A percentile compares a stretch with the other conserved stretches of the same genome.
Evolutionary conservation across 306 rosid species (phyloP).

Genomic region (Gillenia trifoliata): DNA sequence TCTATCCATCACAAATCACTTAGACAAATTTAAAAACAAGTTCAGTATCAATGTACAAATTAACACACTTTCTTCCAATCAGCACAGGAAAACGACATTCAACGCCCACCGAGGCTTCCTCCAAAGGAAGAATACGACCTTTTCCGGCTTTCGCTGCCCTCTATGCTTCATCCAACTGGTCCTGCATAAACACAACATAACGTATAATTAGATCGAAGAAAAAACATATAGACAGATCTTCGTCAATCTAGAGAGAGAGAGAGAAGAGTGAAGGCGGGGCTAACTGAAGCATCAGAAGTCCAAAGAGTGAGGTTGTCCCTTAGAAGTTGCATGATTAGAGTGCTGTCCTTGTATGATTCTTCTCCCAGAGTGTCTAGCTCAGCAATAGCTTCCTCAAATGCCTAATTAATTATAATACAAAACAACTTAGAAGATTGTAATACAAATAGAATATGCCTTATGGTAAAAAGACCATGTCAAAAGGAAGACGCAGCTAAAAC

Average conservation of each 20-base stretch:
- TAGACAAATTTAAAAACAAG: constrained; percentile 19
- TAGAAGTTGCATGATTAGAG: constrained; percentile 80
- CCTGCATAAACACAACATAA: constrained; percentile 46
- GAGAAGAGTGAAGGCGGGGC: constrained; percentile 5
- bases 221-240: constrained; percentile 2
- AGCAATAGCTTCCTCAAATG: constrained; percentile 84
- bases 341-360: constrained; percentile 88
- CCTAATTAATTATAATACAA: constrained; percentile 25
- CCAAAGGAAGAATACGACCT: constrained; percentile 36
- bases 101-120: constrained; percentile 49
- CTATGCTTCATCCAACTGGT: constrained; percentile 86
- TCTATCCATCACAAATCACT: constrained; percentile 37
- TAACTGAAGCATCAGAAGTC: constrained; percentile 71
- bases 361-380: constrained; percentile 84
- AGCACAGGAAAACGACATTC: constrained; percentile 50
- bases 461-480: background rate
- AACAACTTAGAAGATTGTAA: background rate
- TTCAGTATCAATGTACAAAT: constrained; percentile 30
- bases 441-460: background rate
- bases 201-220: background rate
- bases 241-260: background rate
- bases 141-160: constrained; percentile 23
- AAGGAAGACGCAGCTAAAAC: background rate
- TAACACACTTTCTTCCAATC: constrained; percentile 39
- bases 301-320: constrained; percentile 86